Evolutionary conservation across 73 alveolate genomes (phyloP).

Genomic region (Symbiodinium natans): DNA sequence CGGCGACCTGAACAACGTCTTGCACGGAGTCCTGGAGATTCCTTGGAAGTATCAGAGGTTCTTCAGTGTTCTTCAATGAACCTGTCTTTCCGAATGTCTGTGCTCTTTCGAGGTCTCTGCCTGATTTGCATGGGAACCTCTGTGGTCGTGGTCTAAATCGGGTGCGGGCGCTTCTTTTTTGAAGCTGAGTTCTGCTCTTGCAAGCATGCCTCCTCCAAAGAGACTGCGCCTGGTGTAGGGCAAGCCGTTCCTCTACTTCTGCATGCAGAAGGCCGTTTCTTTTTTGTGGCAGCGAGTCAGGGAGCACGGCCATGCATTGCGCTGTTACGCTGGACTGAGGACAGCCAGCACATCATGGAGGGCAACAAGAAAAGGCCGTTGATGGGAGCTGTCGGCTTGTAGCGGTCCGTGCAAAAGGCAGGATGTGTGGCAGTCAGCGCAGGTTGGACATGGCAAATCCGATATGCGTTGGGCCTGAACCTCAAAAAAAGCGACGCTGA

Average conservation of each 20-base stretch:
- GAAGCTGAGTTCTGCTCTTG: too few species aligned
- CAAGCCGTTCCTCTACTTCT: slow-evolving; percentile 87
- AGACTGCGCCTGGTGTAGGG: neutral
- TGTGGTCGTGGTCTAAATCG: slow-evolving; percentile 82
- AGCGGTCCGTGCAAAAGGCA: neutral
- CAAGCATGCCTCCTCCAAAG: neutral
- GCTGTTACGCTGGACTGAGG: neutral
- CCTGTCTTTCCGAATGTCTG: too few species aligned
- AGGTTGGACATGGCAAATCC: slow-evolving; percentile 92
- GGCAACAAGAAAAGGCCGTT: slow-evolving; percentile 72
- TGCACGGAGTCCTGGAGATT: slow-evolving; percentile 7
- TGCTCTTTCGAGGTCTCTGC: slow-evolving; percentile 23
- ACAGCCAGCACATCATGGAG: slow-evolving; percentile 80
- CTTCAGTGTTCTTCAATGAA: too few species aligned
- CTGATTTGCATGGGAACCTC: slow-evolving; percentile 60
- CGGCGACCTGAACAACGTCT: slow-evolving; percentile 44
- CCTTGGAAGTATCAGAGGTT: neutral
- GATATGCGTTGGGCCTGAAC: slow-evolving; percentile 55
- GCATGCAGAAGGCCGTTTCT: slow-evolving; percentile 53
- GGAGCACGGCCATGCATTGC: neutral
- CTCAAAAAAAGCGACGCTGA: neutral
- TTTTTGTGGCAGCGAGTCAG: too few species aligned
- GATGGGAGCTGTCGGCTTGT: neutral
- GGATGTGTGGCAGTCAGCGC: neutral
- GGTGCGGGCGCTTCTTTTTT: neutral